phyloP scores from a whole-genome alignment of 1,284 basidiomycete species.

The Sanghuangporus baumii region DNA sequence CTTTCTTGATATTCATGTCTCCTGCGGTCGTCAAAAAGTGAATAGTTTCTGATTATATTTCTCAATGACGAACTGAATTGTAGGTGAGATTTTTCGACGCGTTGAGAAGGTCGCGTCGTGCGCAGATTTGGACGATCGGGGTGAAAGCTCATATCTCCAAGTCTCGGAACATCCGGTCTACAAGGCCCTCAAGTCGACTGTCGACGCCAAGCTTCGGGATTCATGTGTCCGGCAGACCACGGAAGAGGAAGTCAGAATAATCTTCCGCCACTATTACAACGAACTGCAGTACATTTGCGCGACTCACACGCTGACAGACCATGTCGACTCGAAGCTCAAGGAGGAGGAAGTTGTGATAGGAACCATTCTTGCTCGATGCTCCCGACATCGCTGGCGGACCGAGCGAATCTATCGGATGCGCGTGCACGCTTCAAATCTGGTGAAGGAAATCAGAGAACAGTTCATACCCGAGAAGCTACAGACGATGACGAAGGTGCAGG shows the following conservation, averaged over 20 bases:
- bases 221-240: neutral
- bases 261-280: constrained; percentile 51
- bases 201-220: constrained; percentile 4
- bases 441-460: constrained; percentile 43
- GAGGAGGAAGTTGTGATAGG: constrained; percentile 73
- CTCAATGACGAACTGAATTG: neutral
- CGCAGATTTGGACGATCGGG: neutral
- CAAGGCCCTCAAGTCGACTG: neutral
- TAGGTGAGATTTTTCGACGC: constrained; percentile 48
- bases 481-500: constrained; percentile 27
- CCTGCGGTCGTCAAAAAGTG: neutral
- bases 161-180: constrained; percentile 1
- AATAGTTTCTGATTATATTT: neutral
- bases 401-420: constrained; percentile 61
- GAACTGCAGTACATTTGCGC: constrained; percentile 64
- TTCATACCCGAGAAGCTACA: constrained; percentile 31
- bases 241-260: constrained; percentile 29
- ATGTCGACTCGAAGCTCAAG: constrained; percentile 46
- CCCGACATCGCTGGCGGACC: constrained; percentile 52
- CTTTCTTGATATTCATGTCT: neutral
- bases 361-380: constrained; percentile 62
- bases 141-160: neutral
- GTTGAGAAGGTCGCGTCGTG: constrained; percentile 35
- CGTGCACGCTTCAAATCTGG: constrained; percentile 48
- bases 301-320: constrained; percentile 61